phyloP scores from a whole-genome alignment of 129 eudicot species.

The Glebionis coronaria region DNA sequence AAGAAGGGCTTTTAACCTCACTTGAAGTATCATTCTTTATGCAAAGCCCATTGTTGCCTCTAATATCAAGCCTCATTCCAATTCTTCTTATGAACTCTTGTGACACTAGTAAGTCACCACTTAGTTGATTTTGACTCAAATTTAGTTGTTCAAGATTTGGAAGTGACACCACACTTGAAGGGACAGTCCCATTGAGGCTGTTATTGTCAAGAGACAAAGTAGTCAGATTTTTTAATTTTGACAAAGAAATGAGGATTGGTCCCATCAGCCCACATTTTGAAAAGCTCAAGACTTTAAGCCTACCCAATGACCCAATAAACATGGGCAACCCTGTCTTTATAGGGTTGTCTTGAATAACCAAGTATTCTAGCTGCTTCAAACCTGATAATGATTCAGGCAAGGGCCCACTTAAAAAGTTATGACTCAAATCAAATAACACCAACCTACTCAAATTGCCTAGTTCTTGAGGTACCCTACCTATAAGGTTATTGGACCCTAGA shows the following conservation, averaged over 20 bases:
- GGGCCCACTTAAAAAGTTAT: constrained; percentile 52
- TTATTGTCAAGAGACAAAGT: constrained; percentile 58
- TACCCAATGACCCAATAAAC: constrained; percentile 39
- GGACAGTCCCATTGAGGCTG: constrained; percentile 52
- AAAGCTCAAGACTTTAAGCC: constrained; percentile 52
- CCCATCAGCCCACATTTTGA: constrained; percentile 64
- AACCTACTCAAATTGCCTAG: constrained; percentile 45
- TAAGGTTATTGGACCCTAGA: constrained; percentile 43
- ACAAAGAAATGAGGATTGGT: constrained; percentile 36
- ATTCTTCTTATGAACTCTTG: constrained; percentile 44
- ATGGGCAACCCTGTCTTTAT: constrained; percentile 45
- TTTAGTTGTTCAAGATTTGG: constrained; percentile 51
- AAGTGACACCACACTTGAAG: constrained; percentile 39
- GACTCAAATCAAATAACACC: constrained; percentile 55
- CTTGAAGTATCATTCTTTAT: constrained; percentile 22
- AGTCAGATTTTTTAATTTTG: constrained; percentile 46
- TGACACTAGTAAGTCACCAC: constrained; percentile 45
- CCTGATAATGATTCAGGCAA: constrained; percentile 50
- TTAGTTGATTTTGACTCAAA: constrained; percentile 51
- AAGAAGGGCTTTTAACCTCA: constrained; percentile 22
- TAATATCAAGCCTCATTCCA: constrained; percentile 52
- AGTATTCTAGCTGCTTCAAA: constrained; percentile 48
- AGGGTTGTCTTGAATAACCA: constrained; percentile 56
- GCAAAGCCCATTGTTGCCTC: constrained; percentile 53
- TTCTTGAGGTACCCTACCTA: constrained; percentile 46